These are phyloP conservation scores for Kentomonas sorsogonicus DNA, from an alignment of 208 protist species.

Conservation along the genomic window DNA sequence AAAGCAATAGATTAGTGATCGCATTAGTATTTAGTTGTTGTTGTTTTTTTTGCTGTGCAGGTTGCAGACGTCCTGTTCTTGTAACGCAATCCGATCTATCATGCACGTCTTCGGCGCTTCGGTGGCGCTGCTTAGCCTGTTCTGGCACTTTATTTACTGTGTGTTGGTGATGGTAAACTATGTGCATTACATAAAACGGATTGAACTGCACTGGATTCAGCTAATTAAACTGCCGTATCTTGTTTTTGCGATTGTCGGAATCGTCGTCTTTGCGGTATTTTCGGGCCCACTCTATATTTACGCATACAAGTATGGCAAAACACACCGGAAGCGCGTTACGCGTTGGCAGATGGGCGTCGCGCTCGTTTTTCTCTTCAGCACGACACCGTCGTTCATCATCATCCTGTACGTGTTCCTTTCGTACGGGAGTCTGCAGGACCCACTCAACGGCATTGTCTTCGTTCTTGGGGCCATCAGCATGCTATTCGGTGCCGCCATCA, in stretches of 20 bases:
- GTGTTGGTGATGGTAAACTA: slow-evolving; percentile 55
- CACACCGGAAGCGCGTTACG: slow-evolving; percentile 17
- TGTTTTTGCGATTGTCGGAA: slow-evolving; percentile 52
- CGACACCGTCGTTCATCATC: slow-evolving; percentile 56
- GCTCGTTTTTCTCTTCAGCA: slow-evolving; percentile 48
- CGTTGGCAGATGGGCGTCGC: slow-evolving; percentile 40
- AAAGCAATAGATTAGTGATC: neutral
- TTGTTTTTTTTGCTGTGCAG: neutral
- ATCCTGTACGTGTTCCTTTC: slow-evolving; percentile 31
- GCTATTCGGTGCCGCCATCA: slow-evolving; percentile 26
- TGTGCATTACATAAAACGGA: slow-evolving; percentile 26
- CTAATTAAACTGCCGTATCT: slow-evolving; percentile 35
- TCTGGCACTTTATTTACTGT: slow-evolving; percentile 56
- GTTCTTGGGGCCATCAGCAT: slow-evolving; percentile 36
- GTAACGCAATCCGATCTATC: neutral
- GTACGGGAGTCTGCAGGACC: slow-evolving; percentile 15
- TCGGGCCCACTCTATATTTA: slow-evolving; percentile 70
- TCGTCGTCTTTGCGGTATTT: slow-evolving; percentile 30
- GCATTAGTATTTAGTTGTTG: no score
- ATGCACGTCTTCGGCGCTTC: slow-evolving; percentile 62
- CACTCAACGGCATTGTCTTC: slow-evolving; percentile 51
- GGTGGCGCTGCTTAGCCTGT: slow-evolving; percentile 48
- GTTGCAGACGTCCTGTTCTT: neutral
- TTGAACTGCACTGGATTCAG: neutral
- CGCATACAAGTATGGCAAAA: slow-evolving; percentile 77